Percentiles rank a stretch among this genome's conserved stretches.
phyloP scores from a whole-genome alignment of 352 stramenopile species.

The Saprolegnia diclina region DNA sequence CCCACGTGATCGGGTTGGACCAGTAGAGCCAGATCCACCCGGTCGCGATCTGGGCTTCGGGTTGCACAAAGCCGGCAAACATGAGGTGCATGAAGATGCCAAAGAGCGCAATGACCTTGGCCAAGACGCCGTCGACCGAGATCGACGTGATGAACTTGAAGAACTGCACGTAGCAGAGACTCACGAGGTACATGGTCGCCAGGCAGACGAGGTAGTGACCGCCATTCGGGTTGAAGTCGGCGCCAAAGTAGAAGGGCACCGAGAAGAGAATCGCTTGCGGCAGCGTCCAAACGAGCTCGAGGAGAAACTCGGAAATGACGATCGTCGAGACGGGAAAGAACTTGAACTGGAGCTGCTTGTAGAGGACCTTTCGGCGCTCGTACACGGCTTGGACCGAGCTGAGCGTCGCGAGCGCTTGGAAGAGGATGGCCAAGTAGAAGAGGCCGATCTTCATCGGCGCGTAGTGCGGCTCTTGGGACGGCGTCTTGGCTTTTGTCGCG shows the following conservation, averaged over 20 bases:
- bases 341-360: conserved; percentile 33
- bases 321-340: conserved; percentile 28
- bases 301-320: conserved; percentile 15
- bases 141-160: conserved; percentile 23
- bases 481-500: background rate
- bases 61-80: conserved; percentile 19
- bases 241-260: conserved; percentile 19
- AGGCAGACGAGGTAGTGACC: conserved; percentile 12
- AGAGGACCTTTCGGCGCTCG: conserved; percentile 37
- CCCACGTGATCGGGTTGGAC: conserved; percentile 25
- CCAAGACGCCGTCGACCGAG: conserved; percentile 17
- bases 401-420: conserved; percentile 38
- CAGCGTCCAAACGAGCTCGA: conserved; percentile 22
- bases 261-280: conserved; percentile 23
- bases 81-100: conserved; percentile 22
- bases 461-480: conserved; percentile 12
- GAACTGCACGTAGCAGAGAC: conserved; percentile 20
- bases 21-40: conserved; percentile 27
- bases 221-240: background rate
- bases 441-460: conserved; percentile 29
- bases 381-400: conserved; percentile 36
- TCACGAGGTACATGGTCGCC: conserved; percentile 16
- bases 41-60: conserved; percentile 11
- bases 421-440: conserved; percentile 32
- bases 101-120: conserved; percentile 23